Base-by-base conservation (phyloP, 1,139 yeast genomes). In the Lodderomyces pseudojiufengensis region DNA sequence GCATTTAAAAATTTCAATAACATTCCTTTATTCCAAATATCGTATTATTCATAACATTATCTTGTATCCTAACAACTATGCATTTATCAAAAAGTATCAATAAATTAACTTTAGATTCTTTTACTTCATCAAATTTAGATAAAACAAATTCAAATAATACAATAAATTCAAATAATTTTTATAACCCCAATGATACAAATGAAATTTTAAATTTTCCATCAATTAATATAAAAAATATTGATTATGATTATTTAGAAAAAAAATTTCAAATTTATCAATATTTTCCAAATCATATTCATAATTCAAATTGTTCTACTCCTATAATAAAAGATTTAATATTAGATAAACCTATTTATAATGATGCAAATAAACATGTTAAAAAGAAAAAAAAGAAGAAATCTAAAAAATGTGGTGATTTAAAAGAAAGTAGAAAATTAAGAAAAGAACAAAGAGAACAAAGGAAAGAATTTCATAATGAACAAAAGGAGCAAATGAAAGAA, bases 271-370 rank as follows among this genome's bases (percentile, higher is more conserved):
- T 70, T 35, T 59, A 55, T 45, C 69, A 67, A 43, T 69, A 69
- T 47, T 60, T 61, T 33, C 76, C 75, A 3, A 48, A 52, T 36
- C 65, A 51, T 46, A 59, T 70, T 40, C 75, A 68, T 42, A 69
- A 70, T 47, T 59, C 58, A 21, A 65, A 52, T 22, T 52, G 59
- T 4, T 49, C 61, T 14, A 69, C 75, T 2, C 74, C 75, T 3
- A 52, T 52, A 29, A 53, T 70, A 32, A 56, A 54, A 38, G 59
- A 54, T 32, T 48, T 66, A 51, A 56, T 70, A 11, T 45, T 48
- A 18, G 64, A 65, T 39, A 65, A 65, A 42, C 76, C 75, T 3
- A 68, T 70, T 16, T 70, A 70, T 39, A 50, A 59, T 27, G 59
- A 63, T 22, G 74, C 73, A 27, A 68, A 67, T 42, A 56, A 56